Conservation (phyloP, 1,284 basidiomycete genomes). For the Cerrena zonata region DNA sequence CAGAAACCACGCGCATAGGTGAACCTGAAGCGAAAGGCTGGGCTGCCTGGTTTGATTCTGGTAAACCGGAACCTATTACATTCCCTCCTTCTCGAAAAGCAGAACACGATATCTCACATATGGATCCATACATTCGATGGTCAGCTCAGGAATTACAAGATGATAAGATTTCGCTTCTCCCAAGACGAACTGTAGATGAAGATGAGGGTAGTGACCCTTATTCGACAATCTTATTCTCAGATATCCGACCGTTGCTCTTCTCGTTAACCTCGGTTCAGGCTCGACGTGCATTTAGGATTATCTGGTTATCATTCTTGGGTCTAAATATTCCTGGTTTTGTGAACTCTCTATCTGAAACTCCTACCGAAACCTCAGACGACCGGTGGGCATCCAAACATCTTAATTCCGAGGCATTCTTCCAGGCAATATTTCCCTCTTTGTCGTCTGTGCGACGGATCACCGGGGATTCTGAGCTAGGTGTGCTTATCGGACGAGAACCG, state of each 20-base stretch:
- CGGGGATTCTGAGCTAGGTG: conserved; percentile 59
- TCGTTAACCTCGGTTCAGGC: conserved; percentile 47
- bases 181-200: conserved; percentile 54
- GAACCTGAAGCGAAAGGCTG: conserved; percentile 59
- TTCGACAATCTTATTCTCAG: conserved; percentile 72
- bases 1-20: conserved; percentile 59
- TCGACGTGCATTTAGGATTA: conserved; percentile 61
- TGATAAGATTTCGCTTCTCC: conserved; percentile 41
- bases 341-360: conserved; percentile 30
- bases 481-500: conserved; percentile 58
- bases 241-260: conserved; percentile 70
- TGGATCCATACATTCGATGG: conserved; percentile 72
- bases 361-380: conserved; percentile 45
- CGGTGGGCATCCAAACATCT: conserved; percentile 54
- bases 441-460: conserved; percentile 26
- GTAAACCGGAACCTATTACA: conserved; percentile 26
- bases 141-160: conserved; percentile 49
- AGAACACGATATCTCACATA: conserved; percentile 11
- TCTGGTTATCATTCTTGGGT: conserved; percentile 75
- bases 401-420: conserved; percentile 37
- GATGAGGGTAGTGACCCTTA: conserved; percentile 70
- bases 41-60: conserved; percentile 49
- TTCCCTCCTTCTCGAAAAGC: background rate
- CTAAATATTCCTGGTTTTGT: conserved; percentile 67
- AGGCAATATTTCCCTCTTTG: conserved; percentile 48